Evolutionary conservation across 371 early-diverging fungal genomes (phyloP).

Genomic region (Smittium mucronatum): DNA sequence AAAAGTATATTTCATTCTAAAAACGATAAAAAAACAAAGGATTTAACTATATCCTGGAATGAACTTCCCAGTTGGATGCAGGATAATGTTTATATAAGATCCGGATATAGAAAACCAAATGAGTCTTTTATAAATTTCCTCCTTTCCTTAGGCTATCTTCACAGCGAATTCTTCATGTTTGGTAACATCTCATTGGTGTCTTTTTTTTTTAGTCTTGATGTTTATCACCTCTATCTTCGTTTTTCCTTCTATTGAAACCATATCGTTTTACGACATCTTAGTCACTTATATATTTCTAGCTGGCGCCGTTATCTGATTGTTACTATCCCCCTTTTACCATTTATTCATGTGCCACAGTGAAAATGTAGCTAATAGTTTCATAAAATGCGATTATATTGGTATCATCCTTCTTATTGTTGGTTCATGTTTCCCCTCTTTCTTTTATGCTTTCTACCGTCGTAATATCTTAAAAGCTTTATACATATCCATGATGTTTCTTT

Average conservation of each 20-base stretch:
- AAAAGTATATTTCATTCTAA: too few relatives aligned
- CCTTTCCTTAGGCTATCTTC: slow-evolving; percentile 36
- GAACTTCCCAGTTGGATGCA: slow-evolving; percentile 64
- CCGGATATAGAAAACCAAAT: slow-evolving; percentile 67
- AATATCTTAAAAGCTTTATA: slow-evolving; percentile 45
- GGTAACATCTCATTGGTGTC: slow-evolving; percentile 67
- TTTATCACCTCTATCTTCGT: slow-evolving; percentile 55
- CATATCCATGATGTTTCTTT: slow-evolving; percentile 39
- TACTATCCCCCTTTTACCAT: slow-evolving; percentile 69
- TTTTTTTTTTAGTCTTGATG: slow-evolving; percentile 38
- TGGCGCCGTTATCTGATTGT: slow-evolving; percentile 65
- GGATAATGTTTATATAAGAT: slow-evolving; percentile 55
- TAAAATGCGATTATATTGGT: slow-evolving; percentile 85
- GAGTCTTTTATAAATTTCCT: slow-evolving; percentile 58
- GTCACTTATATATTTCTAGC: slow-evolving; percentile 54
- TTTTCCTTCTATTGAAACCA: slow-evolving; percentile 36
- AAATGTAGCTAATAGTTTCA: slow-evolving; percentile 48
- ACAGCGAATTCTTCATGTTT: slow-evolving; percentile 85
- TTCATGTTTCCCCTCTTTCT: slow-evolving; percentile 60
- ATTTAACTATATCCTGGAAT: not conserved
- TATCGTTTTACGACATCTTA: slow-evolving; percentile 40
- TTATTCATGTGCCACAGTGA: slow-evolving; percentile 78
- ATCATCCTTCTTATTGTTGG: slow-evolving; percentile 73
- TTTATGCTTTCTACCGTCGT: slow-evolving; percentile 63
- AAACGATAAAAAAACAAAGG: too few relatives aligned